Evolutionary conservation across 73 alveolate genomes (phyloP).

Genomic region (Effrenium voratum): DNA sequence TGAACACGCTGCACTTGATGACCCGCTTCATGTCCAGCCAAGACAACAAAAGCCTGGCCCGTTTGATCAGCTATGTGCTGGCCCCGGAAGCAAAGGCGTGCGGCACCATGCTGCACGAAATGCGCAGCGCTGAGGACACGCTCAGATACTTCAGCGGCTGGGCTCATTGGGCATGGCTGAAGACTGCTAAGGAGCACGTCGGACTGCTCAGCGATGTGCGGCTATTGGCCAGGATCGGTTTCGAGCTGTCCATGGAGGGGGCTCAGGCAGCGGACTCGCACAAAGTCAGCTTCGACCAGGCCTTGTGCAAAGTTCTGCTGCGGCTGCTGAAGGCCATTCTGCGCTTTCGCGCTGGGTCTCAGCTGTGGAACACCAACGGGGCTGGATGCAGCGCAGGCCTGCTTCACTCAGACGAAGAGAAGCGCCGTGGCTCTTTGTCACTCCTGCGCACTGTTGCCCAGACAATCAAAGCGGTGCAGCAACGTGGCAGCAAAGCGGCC

Average conservation of each 20-base stretch:
- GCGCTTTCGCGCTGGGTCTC: neutral
- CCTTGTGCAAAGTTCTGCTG: neutral
- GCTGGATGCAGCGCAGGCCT: neutral
- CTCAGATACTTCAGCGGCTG: neutral
- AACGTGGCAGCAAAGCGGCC: neutral
- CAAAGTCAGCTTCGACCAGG: neutral
- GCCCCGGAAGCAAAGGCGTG: neutral
- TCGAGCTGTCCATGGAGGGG: neutral
- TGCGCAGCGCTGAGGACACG: neutral
- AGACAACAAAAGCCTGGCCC: neutral
- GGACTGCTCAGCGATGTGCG: neutral
- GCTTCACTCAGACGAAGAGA: neutral
- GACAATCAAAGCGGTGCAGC: neutral
- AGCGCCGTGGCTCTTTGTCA: neutral
- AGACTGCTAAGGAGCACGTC: neutral
- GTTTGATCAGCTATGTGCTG: neutral
- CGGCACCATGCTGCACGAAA: neutral
- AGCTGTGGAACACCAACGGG: constrained; percentile 38
- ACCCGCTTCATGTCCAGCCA: neutral
- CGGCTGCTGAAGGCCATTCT: neutral
- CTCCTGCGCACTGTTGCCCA: neutral
- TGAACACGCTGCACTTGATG: constrained; percentile 20
- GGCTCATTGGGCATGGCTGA: neutral
- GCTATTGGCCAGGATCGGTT: neutral
- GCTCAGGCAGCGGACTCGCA: neutral